phyloP scores from a whole-genome alignment of 176 grass and related monocot species.

The Triticum urartu region DNA sequence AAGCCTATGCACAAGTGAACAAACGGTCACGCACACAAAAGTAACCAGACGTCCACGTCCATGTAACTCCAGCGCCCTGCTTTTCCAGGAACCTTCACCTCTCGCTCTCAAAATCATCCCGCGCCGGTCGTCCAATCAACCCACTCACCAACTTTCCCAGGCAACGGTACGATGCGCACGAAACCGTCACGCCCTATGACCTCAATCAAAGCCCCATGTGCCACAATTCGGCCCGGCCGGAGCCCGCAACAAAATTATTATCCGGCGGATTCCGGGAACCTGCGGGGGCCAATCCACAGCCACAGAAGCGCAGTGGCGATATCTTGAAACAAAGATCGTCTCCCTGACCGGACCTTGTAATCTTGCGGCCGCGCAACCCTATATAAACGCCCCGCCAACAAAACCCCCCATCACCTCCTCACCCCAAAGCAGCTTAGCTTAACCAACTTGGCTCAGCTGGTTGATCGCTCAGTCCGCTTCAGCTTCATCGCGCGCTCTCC shows the following conservation, averaged over 20 bases:
- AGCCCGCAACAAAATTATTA: not conserved
- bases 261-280: constrained; percentile 41
- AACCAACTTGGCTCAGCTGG: not conserved
- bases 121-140: not conserved
- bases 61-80: not conserved
- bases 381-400: constrained; percentile 29
- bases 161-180: not conserved
- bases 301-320: constrained; percentile 1
- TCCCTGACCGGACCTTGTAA: not conserved
- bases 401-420: not conserved
- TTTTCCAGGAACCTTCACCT: constrained; percentile 46
- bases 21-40: not conserved
- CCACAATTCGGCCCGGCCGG: not conserved
- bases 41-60: not conserved
- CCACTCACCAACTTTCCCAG: constrained; percentile 20
- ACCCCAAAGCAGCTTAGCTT: not conserved
- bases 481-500: not conserved
- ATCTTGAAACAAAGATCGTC: constrained; percentile 23
- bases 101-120: not conserved
- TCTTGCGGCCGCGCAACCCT: constrained; percentile 29
- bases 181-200: constrained; percentile 36
- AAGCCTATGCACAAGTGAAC: not conserved
- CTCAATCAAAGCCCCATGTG: not conserved
- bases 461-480: not conserved
- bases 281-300: not conserved